Base-by-base conservation (phyloP, 371 early-diverging fungal genomes). In the Rhizopus arrhizus region DNA sequence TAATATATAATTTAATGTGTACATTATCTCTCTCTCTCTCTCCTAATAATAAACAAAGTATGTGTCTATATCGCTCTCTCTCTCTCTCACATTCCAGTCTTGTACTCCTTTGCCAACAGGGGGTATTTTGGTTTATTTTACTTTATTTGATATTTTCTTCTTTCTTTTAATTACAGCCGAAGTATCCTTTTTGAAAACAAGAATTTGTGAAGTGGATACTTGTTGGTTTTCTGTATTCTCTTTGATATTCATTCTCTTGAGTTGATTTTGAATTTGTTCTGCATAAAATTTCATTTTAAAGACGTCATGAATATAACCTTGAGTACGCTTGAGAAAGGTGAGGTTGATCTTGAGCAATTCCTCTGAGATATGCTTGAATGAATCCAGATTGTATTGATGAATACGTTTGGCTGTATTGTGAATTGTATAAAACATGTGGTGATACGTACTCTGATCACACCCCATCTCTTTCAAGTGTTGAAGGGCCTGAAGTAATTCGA, bases 401-500 rank as follows among this genome's bases (percentile, higher is more conserved):
- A 77, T 68, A 3, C 69, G 64, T 35, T 66, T 69, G 5, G 80
- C 75, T 3, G 74, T 65, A 16, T 70, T 77, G 55, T 80, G 75
- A 34, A 80, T 80, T 2, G 80, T 75, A 42, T 75, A 73, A 54
- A 77, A 80, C 80, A 80, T 75, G 55, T 80, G 74, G 22, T 77
- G 80, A 16, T 80, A 80, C 0, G 80, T 80, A 52, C 80, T 77
- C 46, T 77, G 80, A 33, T 80, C 80, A n/a, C 80, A 80, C 0
- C 75, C 77, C 0, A 64, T 32, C 1, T 62, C 56, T 36, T 66
- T 72, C 11, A 80, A 59, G 31, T 75, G 55, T 4, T 68, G 64
- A 2, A 80, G 49, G 0, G 72, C 59, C 53, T 69, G 70, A 4
- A 80, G 43, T 0, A 80, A 16, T 6, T 69, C 63, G 41, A 77